Evolutionary conservation across 176 grass and related monocot genomes (phyloP).

Genomic region (Secale cereale): DNA sequence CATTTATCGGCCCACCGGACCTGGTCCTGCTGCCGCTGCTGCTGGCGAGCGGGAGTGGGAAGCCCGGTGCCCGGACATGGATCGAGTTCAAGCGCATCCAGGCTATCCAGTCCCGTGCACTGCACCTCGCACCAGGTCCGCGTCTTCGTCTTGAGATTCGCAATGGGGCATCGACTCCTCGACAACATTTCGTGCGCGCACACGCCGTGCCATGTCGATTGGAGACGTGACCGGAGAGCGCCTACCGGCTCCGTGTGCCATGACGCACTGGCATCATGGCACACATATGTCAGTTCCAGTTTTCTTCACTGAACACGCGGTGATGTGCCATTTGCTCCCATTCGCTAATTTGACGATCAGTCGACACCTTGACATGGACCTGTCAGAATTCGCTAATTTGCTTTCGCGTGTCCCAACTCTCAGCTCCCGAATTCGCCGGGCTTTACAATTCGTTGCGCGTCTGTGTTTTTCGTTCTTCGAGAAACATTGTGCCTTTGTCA

Average conservation of each 20-base stretch:
- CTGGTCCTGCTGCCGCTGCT: too few relatives aligned
- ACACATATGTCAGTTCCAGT: background rate
- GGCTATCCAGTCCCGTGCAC: background rate
- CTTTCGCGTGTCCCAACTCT: background rate
- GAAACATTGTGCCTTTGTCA: background rate
- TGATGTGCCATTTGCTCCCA: background rate
- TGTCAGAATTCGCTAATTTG: too few relatives aligned
- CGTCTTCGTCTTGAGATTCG: background rate
- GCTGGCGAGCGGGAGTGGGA: too few relatives aligned
- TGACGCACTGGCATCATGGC: background rate
- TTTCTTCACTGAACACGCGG: background rate
- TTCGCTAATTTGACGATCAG: background rate
- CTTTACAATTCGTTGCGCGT: background rate
- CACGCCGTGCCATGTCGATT: background rate
- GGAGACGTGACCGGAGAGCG: background rate
- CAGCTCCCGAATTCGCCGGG: background rate
- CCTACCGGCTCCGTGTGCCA: background rate
- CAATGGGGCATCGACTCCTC: background rate
- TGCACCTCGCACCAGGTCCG: background rate
- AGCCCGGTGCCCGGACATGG: too few relatives aligned
- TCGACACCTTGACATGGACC: slow-evolving; percentile 14
- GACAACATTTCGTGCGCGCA: slow-evolving; percentile 14
- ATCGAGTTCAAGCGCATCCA: background rate
- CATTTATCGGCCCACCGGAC: slow-evolving; percentile 17
- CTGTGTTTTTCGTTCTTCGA: too few relatives aligned